Base-by-base conservation (phyloP, 1,139 yeast species). In the Lodderomyces jiufengensis region DNA sequence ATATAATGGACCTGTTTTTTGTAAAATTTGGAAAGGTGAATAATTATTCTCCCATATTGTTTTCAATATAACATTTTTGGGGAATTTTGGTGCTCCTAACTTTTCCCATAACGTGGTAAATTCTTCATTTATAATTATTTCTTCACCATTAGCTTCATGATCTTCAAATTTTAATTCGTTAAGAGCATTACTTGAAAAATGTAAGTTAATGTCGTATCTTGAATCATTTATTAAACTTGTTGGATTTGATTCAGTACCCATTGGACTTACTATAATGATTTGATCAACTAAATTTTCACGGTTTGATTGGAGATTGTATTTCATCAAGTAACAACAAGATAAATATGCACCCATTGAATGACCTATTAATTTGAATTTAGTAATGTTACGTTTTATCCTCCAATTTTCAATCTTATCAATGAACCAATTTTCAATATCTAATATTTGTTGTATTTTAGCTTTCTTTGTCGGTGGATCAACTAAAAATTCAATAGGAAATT, bases 301-400 rank as follows among this genome's bases (percentile, higher is more conserved):
- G 21, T 37, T 33, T 16, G 34, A 27, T 15, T 40, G 38, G 6
- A 41, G 38, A 38, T 63, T 62, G 42, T 66, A 66, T 44, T 68
- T 68, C 67, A 68, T 54, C 20, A 66, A 47, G 41, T 68, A 69
- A 43, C 72, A 64, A 36, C 69, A 52, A 9, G 63, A 51, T 21
- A 69, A 48, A 41, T 69, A 69, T 2, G 68, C 74, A 5, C 75
- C 75, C 73, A 69, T 67, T 2, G 73, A 66, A 46, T 69, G 75
- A 24, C 57, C 64, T 29, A 68, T 55, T 7, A 69, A 45, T 33
- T 61, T 59, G 44, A 68, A 67, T 2, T 43, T 40, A 1, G 40
- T 37, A 9, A 68, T 46, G 0, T 51, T 39, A 25, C 66, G 46
- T 20, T 41, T 39, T 2, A 41, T 27, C 22, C 75, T 51, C 74